These are phyloP conservation scores for Wolfiporia cocos DNA, from an alignment of 1,284 basidiomycete genomes.

Conservation along the genomic window DNA sequence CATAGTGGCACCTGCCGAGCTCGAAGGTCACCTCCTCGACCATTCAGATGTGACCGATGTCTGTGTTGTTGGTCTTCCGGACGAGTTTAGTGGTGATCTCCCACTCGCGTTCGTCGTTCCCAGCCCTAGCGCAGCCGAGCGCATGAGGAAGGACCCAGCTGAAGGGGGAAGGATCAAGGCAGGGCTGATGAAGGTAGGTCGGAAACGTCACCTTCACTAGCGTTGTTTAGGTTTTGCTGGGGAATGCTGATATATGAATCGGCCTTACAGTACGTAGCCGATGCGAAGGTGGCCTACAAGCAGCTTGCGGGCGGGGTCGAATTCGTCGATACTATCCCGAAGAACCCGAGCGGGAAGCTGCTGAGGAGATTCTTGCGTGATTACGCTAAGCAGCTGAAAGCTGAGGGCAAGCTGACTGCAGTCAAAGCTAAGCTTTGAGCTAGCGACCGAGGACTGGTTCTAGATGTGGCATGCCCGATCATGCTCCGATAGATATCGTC, in stretches of 20 bases:
- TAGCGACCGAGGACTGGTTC: not conserved
- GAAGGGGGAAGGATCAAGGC: constrained; percentile 8
- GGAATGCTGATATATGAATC: no score
- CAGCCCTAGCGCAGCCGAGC: constrained; percentile 11
- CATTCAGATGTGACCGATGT: constrained; percentile 50
- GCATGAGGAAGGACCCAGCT: constrained; percentile 8
- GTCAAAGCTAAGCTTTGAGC: constrained; percentile 3
- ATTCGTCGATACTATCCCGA: constrained; percentile 20
- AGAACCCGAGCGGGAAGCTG: constrained; percentile 23
- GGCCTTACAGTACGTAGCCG: constrained; percentile 16
- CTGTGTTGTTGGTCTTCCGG: constrained; percentile 67
- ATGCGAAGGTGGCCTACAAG: constrained; percentile 19
- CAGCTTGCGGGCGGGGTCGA: constrained; percentile 17
- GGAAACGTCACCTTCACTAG: not conserved
- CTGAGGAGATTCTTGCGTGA: constrained; percentile 19
- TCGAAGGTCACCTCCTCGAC: constrained; percentile 54
- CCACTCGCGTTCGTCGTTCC: constrained; percentile 32
- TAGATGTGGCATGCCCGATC: no score
- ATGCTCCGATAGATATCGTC: no score
- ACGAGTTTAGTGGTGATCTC: constrained; percentile 72
- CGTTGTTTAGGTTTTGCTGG: not conserved
- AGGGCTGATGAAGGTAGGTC: constrained; percentile 36
- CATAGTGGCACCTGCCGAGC: constrained; percentile 31
- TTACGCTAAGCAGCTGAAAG: constrained; percentile 14
- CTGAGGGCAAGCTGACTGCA: constrained; percentile 2